Percentiles rank a stretch among this genome's conserved stretches.
Conservation (phyloP, 495 filamentous ascomycete species). For the Aspergillus baeticus region DNA sequence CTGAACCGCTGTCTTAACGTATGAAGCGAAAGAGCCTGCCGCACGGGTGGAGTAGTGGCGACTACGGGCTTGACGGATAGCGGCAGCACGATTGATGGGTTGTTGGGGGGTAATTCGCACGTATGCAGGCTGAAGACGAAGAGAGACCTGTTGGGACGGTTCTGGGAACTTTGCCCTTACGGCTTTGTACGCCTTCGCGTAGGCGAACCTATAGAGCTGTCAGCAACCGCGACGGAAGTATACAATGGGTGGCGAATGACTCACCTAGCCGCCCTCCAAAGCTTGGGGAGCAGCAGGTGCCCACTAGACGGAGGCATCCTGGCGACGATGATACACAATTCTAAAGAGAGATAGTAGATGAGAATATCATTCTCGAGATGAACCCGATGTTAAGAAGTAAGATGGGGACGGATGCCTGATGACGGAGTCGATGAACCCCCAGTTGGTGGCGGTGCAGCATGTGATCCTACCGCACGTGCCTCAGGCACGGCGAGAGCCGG, state of each 20-base stretch:
- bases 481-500: not conserved
- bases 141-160: constrained; percentile 39
- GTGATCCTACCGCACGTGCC: constrained; percentile 23
- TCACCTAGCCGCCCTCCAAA: constrained; percentile 65
- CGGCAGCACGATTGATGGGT: constrained; percentile 69
- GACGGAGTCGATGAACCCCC: constrained; percentile 21
- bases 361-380: constrained; percentile 13
- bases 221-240: constrained; percentile 18
- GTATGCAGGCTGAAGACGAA: constrained; percentile 52
- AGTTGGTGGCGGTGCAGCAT: constrained; percentile 32
- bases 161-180: constrained; percentile 61
- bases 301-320: constrained; percentile 66
- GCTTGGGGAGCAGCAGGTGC: constrained; percentile 69
- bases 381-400: constrained; percentile 23
- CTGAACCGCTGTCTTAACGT: constrained; percentile 48
- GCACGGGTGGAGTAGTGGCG: constrained; percentile 73
- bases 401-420: constrained; percentile 30
- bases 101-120: constrained; percentile 58
- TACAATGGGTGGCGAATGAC: constrained; percentile 17
- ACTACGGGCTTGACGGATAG: constrained; percentile 69
- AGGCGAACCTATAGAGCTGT: constrained; percentile 53
- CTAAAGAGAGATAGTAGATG: constrained; percentile 10
- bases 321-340: constrained; percentile 21
- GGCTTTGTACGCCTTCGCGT: constrained; percentile 60
- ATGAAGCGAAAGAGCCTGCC: constrained; percentile 61